phyloP scores from a whole-genome alignment of 345 rosid genomes.

The Firmiana major region DNA sequence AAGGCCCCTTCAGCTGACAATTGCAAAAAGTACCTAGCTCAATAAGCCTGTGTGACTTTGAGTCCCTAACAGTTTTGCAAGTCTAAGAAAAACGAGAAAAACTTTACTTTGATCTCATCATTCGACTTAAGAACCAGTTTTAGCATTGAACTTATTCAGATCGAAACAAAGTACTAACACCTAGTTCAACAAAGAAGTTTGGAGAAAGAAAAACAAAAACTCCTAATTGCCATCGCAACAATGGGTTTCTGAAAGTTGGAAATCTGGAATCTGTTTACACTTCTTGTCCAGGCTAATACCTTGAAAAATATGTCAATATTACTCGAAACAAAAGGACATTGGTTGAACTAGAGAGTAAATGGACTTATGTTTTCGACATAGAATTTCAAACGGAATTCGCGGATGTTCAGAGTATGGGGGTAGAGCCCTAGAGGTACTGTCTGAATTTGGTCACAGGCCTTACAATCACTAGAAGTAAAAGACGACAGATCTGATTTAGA shows the following conservation, averaged over 20 bases:
- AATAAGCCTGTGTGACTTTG: background rate
- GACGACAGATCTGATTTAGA: background rate
- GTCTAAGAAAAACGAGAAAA: background rate
- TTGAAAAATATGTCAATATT: background rate
- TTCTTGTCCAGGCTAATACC: background rate
- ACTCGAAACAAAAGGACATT: background rate
- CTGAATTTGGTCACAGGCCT: background rate
- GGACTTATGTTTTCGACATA: background rate
- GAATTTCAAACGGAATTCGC: background rate
- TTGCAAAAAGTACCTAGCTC: constrained; percentile 11
- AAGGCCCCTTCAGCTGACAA: constrained; percentile 62
- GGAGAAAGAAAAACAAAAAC: background rate
- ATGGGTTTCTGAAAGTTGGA: background rate
- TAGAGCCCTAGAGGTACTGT: background rate
- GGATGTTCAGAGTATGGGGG: background rate
- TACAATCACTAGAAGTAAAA: background rate
- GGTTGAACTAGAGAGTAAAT: background rate
- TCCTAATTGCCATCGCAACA: background rate
- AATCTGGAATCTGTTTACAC: constrained; percentile 1
- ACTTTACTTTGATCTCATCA: background rate
- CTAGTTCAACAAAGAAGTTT: background rate
- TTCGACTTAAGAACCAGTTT: background rate
- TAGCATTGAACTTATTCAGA: background rate
- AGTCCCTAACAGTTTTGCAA: background rate
- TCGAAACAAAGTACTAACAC: background rate